Conservation (phyloP, 2,329 filamentous ascomycete species). For the Verticillium dahliae region DNA sequence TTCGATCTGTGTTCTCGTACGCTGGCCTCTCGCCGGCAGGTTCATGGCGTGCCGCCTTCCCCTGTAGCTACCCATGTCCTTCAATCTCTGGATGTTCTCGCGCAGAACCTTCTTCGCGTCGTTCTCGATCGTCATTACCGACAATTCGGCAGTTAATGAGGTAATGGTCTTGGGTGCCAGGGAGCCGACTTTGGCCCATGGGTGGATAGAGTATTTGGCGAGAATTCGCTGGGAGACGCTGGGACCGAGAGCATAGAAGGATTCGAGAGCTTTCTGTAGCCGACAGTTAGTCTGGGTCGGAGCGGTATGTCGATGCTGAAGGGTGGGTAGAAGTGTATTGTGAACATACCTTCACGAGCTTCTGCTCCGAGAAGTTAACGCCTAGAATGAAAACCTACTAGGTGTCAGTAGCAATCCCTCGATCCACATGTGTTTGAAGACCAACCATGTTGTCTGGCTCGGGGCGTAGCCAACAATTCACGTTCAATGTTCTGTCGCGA, state of each 20-base stretch:
- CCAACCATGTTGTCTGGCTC: slow-evolving; percentile 10
- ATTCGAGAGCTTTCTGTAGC: slow-evolving; percentile 63
- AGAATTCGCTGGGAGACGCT: slow-evolving; percentile 67
- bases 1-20: slow-evolving; percentile 67
- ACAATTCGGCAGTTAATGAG: slow-evolving; percentile 76
- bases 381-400: slow-evolving; percentile 75
- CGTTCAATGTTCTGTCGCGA: neutral
- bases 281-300: neutral
- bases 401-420: neutral
- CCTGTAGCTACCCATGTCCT: slow-evolving; percentile 85
- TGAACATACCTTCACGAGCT: slow-evolving; percentile 69
- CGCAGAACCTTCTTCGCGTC: slow-evolving; percentile 71
- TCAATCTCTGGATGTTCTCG: slow-evolving; percentile 80
- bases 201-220: slow-evolving; percentile 84
- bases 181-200: slow-evolving; percentile 69
- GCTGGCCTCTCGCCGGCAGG: slow-evolving; percentile 84
- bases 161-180: slow-evolving; percentile 72
- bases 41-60: slow-evolving; percentile 89
- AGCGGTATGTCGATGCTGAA: neutral
- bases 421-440: neutral
- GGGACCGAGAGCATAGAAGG: slow-evolving; percentile 80
- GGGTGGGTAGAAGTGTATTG: neutral
- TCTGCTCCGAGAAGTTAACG: slow-evolving; percentile 76
- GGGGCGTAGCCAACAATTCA: neutral
- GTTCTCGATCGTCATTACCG: slow-evolving; percentile 89